Conservation (phyloP, 2,329 filamentous ascomycete species). For the Alternaria postmessia region DNA sequence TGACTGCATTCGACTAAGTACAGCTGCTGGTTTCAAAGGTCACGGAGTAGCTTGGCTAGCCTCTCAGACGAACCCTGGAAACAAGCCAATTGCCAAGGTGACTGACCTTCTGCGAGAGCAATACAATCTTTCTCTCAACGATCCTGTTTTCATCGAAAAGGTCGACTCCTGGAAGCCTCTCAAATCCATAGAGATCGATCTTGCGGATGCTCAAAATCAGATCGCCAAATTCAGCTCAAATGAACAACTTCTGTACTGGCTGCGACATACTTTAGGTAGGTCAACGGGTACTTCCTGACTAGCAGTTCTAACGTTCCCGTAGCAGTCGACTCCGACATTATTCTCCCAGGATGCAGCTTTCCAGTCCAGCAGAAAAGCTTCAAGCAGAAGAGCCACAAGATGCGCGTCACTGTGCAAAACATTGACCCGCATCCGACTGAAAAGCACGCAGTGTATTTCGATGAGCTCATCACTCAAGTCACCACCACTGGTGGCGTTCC, state of each 20-base stretch:
- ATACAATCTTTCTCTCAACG: slow-evolving; percentile 71
- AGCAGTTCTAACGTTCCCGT: slow-evolving; percentile 19
- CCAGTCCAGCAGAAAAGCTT: slow-evolving; percentile 62
- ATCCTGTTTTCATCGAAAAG: slow-evolving; percentile 64
- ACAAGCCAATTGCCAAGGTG: slow-evolving; percentile 64
- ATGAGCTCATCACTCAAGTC: slow-evolving; percentile 35
- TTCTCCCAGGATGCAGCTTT: slow-evolving; percentile 75
- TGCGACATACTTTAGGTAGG: slow-evolving; percentile 44
- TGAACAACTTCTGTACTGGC: slow-evolving; percentile 43
- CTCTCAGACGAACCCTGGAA: slow-evolving; percentile 52
- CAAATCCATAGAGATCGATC: slow-evolving; percentile 39
- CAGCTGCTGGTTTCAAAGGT: slow-evolving; percentile 54
- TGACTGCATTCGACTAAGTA: slow-evolving; percentile 64
- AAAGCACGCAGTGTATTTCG: slow-evolving; percentile 41
- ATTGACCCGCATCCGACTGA: slow-evolving; percentile 57
- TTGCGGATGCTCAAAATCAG: slow-evolving; percentile 28
- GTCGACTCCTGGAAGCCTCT: slow-evolving; percentile 48
- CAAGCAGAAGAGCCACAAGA: slow-evolving; percentile 56
- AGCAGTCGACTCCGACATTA: slow-evolving; percentile 68
- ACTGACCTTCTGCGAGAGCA: slow-evolving; percentile 75
- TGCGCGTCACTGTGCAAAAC: slow-evolving; percentile 67
- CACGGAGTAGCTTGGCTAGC: slow-evolving; percentile 71
- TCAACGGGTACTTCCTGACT: background rate
- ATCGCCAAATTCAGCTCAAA: slow-evolving; percentile 31
- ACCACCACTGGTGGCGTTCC: slow-evolving; percentile 23